Base-by-base conservation (phyloP, 805 yeast genomes). In the Cyberlindnera mrakii region DNA sequence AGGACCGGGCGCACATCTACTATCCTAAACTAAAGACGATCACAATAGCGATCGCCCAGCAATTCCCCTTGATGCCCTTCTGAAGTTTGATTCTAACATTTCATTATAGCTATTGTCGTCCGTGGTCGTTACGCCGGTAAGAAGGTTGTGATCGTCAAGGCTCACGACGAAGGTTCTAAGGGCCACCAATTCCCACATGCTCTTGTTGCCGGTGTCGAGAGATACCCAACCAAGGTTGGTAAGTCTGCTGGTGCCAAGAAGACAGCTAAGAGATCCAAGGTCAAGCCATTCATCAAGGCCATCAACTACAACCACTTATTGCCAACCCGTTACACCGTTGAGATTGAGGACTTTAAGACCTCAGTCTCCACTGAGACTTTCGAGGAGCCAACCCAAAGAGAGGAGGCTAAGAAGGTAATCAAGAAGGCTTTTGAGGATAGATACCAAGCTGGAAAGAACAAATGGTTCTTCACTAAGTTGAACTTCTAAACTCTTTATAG, bases 111-210 rank as follows among this genome's bases (percentile, higher is more conserved):
- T 79, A 90, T 93, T 78, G 90, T 93, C 73, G 96, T 90, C 75
- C 91, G 98, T 75, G 99, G 99, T 70, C 93, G 99, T 80, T 91
- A 81, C 87, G 99, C 99, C 72, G 99, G 99, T 81, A 91, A 90
- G 86, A 93, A 93, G 85, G 99, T 93, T 61, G 99, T 93, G 72
- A 89, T 93, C 70, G 90, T 93, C 71, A 89, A 87, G 77, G 93
- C 96, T 63, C 95, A 86, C 72, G 98, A 93, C 69, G 97, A 93
- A 68, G 99, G 99, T 71, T 80, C 98, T 78, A 93, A 93, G 80
- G 71, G 93, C 57, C 97, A 91, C 81, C 93, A 95, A 67, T 93
- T 89, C 86, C 96, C 96, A 72, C 98, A 93, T 67, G 99, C 99
- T 71, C 80, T 93, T 65, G 99, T 93, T 67, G 98, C 96, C 61